These are phyloP conservation scores for Cucurbitaria berberidis DNA, from an alignment of 2,329 filamentous ascomycete species.

Conservation along the genomic window DNA sequence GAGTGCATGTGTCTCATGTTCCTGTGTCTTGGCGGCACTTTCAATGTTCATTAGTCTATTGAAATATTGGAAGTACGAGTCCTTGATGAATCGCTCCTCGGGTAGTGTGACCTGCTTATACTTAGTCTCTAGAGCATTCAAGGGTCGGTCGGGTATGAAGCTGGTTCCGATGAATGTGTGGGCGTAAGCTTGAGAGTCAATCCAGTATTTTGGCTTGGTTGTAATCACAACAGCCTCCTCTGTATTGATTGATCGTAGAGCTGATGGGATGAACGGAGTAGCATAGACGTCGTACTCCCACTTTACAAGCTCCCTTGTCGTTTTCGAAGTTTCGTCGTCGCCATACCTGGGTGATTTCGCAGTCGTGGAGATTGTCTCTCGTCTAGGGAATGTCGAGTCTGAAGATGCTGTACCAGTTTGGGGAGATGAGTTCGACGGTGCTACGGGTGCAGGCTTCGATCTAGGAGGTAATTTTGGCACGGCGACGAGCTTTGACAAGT, in stretches of 20 bases:
- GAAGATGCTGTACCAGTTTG: background rate
- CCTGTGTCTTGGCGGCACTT: conserved; percentile 16
- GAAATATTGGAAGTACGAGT: conserved; percentile 27
- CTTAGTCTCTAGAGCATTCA: background rate
- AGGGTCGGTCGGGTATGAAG: conserved; percentile 16
- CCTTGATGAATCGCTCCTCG: conserved; percentile 5
- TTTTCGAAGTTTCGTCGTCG: background rate
- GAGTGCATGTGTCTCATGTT: conserved; percentile 27
- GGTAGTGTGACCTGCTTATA: background rate
- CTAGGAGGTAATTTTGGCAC: conserved; percentile 4
- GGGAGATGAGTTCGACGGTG: background rate
- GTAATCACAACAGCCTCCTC: conserved; percentile 6
- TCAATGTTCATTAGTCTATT: conserved; percentile 20
- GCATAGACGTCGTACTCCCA: conserved; percentile 33
- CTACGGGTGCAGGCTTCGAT: background rate
- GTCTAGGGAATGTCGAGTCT: background rate
- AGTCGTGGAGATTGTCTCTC: background rate
- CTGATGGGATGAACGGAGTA: conserved; percentile 21
- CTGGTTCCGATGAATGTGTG: conserved; percentile 23
- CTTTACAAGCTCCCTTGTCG: background rate
- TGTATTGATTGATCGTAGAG: conserved; percentile 24
- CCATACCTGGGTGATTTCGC: background rate
- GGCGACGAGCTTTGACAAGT: conserved; percentile 8
- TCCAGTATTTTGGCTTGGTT: conserved; percentile 17
- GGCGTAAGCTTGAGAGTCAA: conserved; percentile 23